Base-by-base conservation (phyloP, 345 rosid species). In the Arabis hirsuta region DNA sequence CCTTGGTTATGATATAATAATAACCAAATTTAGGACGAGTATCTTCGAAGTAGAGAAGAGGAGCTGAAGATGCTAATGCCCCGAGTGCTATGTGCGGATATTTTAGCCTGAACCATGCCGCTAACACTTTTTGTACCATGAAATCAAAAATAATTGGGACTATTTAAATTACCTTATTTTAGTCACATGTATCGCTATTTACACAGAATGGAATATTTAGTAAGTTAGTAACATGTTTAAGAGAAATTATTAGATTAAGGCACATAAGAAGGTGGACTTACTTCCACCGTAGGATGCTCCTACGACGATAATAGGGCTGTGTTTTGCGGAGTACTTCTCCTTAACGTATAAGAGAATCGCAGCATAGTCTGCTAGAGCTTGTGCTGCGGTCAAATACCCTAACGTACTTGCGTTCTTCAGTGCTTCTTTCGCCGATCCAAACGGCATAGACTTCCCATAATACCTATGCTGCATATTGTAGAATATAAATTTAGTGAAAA, bases 201-300 rank as follows among this genome's bases (percentile, higher is more conserved):
- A 36, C 39, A 36, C 39, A 36, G 10, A 36, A 36, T 32, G 5
- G 32, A 36, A 36, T 8, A 7, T 8, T 8, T 36, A 8, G 0
- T 7, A 8, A 9, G 1, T 7, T 7, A 7, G 41, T 36, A 36
- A 36, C 41, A 9, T 36, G 41, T 36, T 36, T 36, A 8, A 36
- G 41, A 36, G 11, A 36, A 36, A 36, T 8, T 36, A 36, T 32
- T 9, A 36, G 41, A 36, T 8, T 9, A 36, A 36, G 41, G 10
- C 48, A 55, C 22, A 68, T 54, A 44, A 11, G 54, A 31, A 32
- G 3, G 36, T 52, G 16, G 48, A 42, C 80, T 71, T 87, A 89
- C 96, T 89, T 87, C 96, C 96, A 8, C 92, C 88, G 3, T 87
- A 89, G 10, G 92, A 89, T 77, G 88, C 96, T 69, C 90, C 92